A percentile compares a stretch with the other conserved stretches of the same genome.
phyloP scores from a whole-genome alignment of 768 basidiomycete species.

The Rossbeevera mucosa region DNA sequence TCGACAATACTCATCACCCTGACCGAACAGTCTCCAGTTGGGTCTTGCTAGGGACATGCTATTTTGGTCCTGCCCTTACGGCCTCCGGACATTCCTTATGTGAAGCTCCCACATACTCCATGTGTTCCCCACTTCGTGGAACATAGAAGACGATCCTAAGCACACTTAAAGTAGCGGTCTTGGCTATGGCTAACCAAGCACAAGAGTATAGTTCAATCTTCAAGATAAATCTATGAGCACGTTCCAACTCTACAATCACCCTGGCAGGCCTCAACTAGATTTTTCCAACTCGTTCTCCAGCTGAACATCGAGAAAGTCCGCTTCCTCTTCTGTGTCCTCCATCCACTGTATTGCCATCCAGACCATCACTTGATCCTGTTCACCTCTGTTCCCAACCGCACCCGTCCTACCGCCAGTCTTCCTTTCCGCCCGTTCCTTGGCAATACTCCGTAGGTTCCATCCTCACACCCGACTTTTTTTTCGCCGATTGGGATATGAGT shows the following conservation, averaged over 20 bases:
- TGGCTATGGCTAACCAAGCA: neutral
- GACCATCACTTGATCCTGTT: conserved; percentile 65
- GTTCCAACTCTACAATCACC: neutral
- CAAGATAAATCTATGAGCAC: neutral
- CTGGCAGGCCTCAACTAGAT: too few species aligned
- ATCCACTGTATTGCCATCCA: too few species aligned
- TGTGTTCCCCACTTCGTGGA: too few species aligned
- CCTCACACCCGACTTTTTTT: conserved; percentile 83
- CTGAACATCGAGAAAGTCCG: too few species aligned
- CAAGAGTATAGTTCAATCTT: neutral
- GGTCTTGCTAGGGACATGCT: neutral
- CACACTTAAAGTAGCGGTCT: neutral
- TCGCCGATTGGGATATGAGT: conserved; percentile 87
- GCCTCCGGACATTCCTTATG: too few species aligned
- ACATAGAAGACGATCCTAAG: too few species aligned
- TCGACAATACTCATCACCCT: neutral
- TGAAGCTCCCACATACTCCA: too few species aligned
- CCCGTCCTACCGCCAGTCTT: conserved; percentile 74
- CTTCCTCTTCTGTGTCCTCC: too few species aligned
- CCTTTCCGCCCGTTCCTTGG: conserved; percentile 86
- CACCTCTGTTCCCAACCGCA: conserved; percentile 86
- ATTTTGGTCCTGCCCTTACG: neutral
- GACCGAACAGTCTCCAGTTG: neutral
- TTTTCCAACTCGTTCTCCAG: too few species aligned
- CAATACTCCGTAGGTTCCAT: conserved; percentile 91